Evolutionary conservation across 2,329 filamentous ascomycete genomes (phyloP).

Genomic region (Aotearoamyces nothofagi): DNA sequence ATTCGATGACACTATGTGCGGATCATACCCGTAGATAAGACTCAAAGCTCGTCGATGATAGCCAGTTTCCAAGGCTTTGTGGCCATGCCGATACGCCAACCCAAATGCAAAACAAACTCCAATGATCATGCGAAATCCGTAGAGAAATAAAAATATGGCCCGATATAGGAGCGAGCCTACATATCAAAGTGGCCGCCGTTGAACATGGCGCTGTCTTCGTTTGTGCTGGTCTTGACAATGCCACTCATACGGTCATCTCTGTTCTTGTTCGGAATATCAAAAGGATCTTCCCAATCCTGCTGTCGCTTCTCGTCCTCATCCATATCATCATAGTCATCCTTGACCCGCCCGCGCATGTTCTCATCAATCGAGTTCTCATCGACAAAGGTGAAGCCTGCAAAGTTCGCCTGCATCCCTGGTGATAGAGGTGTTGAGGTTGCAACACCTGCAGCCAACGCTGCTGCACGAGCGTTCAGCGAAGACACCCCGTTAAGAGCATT

Average conservation of each 20-base stretch:
- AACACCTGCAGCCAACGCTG: constrained; percentile 71
- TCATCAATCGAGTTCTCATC: constrained; percentile 91
- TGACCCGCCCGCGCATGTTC: constrained; percentile 46
- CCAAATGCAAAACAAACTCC: constrained; percentile 6
- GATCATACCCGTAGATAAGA: too few relatives aligned
- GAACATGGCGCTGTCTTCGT: constrained; percentile 45
- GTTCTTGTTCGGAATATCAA: constrained; percentile 29
- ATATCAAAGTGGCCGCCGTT: constrained; percentile 47
- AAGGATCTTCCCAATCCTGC: constrained; percentile 19
- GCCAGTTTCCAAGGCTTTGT: too few relatives aligned
- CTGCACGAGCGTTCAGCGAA: constrained; percentile 82
- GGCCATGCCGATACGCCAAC: constrained; percentile 2
- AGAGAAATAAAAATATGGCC: too few relatives aligned
- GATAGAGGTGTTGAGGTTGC: constrained; percentile 84
- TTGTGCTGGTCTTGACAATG: constrained; percentile 37
- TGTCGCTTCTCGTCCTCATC: constrained; percentile 38
- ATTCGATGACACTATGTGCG: too few relatives aligned
- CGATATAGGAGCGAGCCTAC: too few relatives aligned
- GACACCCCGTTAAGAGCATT: constrained; percentile 78
- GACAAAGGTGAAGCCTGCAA: constrained; percentile 98
- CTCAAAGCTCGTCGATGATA: too few relatives aligned
- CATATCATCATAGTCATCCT: constrained; percentile 44
- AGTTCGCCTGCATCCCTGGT: constrained; percentile 93
- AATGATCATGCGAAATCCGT: constrained; percentile 4
- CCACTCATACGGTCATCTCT: constrained; percentile 45